Evolutionary conservation across 371 early-diverging fungal genomes (phyloP), one percentile per base, ranked within the genome.

Genomic region (Mucor sp.): DNA sequence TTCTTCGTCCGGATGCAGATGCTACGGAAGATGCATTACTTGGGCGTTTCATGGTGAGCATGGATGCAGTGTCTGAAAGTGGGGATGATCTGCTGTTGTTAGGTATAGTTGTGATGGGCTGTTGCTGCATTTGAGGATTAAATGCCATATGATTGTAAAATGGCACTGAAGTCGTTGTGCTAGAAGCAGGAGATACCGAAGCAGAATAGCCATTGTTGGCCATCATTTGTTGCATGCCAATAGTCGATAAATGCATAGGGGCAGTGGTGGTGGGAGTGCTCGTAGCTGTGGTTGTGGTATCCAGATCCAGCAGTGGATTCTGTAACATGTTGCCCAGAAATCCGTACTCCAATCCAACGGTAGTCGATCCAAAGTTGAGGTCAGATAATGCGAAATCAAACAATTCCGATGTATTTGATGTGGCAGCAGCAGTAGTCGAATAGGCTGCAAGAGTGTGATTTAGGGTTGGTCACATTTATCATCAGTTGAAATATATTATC

Each of bases 281-380:
- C 32, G 41, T 27, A 21, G 61, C 53, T 55, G 61, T 48, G 58
- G 64, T 43, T 30, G 60, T 41, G 27, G 30, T 6, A 30, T 63
- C 44, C 63, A 65, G 35, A 58, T 74, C 59, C 28, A 66, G 30
- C 28, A 60, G 47, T 33, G 76, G 74, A 66, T 69, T 74, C 39
- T 71, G 78, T 55, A 93, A 80, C 93, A 94, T 94, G 67, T 84
- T 92, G 6, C 91, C 89, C 25, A 94, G 75, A 62, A 93, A 86
- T 17, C 89, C 84, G 74, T 93, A 92, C 73, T 95, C 95, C 21
- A 91, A 85, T 67, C 90, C 93, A 74, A 89, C 79, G 14, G 91
- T 82, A 59, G 91, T 93, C 14, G 94, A 93, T 35, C 89, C 92
- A 80, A 95, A 95, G 28, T 82, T 87, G 64, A 80, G 69, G 63